Percentiles rank a stretch among this genome's conserved stretches.
phyloP scores from a whole-genome alignment of 2,329 filamentous ascomycete genomes.

The Venturia effusa region DNA sequence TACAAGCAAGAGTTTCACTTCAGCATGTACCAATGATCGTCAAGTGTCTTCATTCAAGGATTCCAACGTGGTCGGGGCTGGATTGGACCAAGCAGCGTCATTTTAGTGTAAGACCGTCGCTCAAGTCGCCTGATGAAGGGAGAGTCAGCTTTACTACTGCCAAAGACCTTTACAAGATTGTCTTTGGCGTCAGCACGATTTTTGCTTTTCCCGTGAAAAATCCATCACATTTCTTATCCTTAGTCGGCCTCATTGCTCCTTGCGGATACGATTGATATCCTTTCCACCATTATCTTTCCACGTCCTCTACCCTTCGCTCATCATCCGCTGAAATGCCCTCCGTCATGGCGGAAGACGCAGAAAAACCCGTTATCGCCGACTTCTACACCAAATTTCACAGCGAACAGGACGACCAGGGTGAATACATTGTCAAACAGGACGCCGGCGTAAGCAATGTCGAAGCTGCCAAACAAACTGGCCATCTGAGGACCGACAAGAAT shows the following conservation, averaged over 20 bases:
- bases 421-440: neutral
- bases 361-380: neutral
- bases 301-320: neutral
- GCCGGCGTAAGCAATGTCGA: neutral
- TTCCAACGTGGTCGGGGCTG: neutral
- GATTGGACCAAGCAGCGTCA: neutral
- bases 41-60: neutral
- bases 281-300: neutral
- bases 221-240: neutral
- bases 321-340: neutral
- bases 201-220: neutral
- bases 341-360: neutral
- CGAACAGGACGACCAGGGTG: neutral
- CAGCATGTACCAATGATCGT: neutral
- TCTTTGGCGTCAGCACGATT: neutral
- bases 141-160: neutral
- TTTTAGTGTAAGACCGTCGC: neutral
- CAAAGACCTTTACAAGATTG: neutral
- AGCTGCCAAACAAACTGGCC: neutral
- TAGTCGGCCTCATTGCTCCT: no score
- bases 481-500: slow-evolving; percentile 11
- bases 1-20: neutral
- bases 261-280: no score
- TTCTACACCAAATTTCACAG: neutral
- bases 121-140: neutral